Conservation (phyloP, 768 basidiomycete genomes). For the Podaxis sp. region DNA sequence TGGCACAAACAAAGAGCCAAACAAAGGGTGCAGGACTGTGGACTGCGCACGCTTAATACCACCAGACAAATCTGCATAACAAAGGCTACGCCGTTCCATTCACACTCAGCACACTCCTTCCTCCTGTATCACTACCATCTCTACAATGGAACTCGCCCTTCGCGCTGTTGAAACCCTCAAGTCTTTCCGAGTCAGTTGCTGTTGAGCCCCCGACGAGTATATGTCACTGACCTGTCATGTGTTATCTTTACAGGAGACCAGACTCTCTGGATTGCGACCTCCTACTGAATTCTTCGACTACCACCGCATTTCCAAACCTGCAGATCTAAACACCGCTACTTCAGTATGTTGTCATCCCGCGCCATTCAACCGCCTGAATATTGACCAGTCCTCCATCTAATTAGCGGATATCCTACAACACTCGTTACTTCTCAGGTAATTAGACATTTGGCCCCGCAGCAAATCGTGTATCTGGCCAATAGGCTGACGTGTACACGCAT, state of each 20-base stretch:
- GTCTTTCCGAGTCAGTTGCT: constrained; percentile 55
- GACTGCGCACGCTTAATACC: constrained; percentile 8
- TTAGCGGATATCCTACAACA: constrained; percentile 92
- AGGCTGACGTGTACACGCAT: not conserved
- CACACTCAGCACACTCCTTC: constrained; percentile 14
- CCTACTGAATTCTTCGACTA: constrained; percentile 80
- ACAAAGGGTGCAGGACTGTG: constrained; percentile 13
- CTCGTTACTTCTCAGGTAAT: constrained; percentile 79
- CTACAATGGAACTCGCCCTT: constrained; percentile 59
- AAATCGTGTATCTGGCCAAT: not conserved
- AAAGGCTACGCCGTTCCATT: not conserved
- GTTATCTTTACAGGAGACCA: constrained; percentile 60
- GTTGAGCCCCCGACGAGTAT: not conserved
- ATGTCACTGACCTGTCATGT: not conserved
- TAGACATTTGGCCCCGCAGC: not conserved
- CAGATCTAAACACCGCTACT: constrained; percentile 75
- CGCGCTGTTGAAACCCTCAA: constrained; percentile 68
- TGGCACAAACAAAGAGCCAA: constrained; percentile 13
- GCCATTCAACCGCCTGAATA: not conserved
- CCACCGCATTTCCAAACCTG: constrained; percentile 79
- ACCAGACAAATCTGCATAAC: constrained; percentile 9
- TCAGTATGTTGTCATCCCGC: constrained; percentile 43
- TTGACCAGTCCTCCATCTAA: constrained; percentile 6
- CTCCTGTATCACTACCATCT: constrained; percentile 13
- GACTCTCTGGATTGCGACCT: constrained; percentile 68